phyloP scores from a whole-genome alignment of 768 basidiomycete genomes.

The Termitomyces sp. region DNA sequence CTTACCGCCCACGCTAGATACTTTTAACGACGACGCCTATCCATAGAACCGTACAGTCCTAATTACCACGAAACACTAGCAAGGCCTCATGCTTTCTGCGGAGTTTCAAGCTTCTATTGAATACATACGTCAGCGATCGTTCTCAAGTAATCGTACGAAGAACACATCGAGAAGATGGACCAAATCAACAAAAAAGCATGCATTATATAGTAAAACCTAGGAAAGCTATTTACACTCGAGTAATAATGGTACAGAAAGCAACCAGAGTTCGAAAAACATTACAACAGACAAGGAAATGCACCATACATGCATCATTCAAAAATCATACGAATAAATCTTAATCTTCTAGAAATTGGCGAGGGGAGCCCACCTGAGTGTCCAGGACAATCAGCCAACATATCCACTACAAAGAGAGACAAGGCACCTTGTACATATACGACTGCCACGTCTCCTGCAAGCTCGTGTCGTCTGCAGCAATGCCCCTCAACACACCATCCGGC shows the following conservation, averaged over 20 bases:
- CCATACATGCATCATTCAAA: not conserved
- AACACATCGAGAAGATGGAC: too few species aligned
- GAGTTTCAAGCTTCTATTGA: too few species aligned
- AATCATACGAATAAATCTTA: not conserved
- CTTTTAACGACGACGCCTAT: too few species aligned
- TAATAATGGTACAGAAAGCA: not conserved
- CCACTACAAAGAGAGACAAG: not conserved
- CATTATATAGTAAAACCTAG: too few species aligned
- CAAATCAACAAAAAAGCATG: not conserved
- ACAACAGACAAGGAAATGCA: not conserved
- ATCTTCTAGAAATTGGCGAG: constrained; percentile 10
- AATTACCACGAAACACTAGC: too few species aligned
- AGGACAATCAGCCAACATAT: not conserved
- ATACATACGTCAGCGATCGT: too few species aligned
- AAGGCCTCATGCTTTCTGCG: too few species aligned
- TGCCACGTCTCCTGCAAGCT: constrained; percentile 67
- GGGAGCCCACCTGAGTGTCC: constrained; percentile 9
- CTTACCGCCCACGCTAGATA: too few species aligned
- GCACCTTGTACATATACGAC: constrained; percentile 57
- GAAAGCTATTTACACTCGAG: not conserved
- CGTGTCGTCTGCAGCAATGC: constrained; percentile 48
- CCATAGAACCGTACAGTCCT: too few species aligned
- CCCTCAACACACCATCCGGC: constrained; percentile 37
- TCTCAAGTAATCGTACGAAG: too few species aligned
- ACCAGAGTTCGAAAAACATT: not conserved